Evolutionary conservation across 1,139 yeast genomes (phyloP).

Genomic region (Blastobotrys ciferrii): DNA sequence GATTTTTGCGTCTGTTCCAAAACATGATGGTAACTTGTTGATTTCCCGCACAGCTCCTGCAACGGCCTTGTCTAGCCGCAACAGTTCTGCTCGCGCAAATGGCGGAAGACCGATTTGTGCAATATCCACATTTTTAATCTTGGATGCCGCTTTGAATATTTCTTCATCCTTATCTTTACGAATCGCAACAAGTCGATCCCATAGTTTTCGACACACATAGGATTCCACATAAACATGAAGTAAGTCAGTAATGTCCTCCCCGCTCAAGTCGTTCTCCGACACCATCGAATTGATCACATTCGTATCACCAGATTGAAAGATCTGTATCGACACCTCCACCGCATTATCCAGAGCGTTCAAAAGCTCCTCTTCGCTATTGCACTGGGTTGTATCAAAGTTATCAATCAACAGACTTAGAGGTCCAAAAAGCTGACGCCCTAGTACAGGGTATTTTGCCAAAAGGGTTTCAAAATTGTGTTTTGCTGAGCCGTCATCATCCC

Average conservation of each 20-base stretch:
- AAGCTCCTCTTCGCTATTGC: constrained; percentile 37
- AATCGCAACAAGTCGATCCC: constrained; percentile 30
- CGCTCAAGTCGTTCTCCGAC: constrained; percentile 39
- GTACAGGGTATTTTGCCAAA: constrained; percentile 32
- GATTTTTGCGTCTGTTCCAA: constrained; percentile 55
- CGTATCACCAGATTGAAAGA: constrained; percentile 41
- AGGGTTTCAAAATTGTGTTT: constrained; percentile 26
- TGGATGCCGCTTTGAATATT: constrained; percentile 41
- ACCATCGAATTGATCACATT: constrained; percentile 34
- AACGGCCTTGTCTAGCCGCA: constrained; percentile 46
- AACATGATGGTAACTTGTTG: constrained; percentile 48
- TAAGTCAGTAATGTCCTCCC: constrained; percentile 52
- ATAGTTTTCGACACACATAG: constrained; percentile 53
- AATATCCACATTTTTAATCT: constrained; percentile 57
- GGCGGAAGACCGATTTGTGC: constrained; percentile 69
- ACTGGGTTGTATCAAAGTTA: constrained; percentile 36
- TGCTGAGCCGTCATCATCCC: constrained; percentile 15
- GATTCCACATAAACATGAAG: constrained; percentile 69
- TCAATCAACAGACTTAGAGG: constrained; percentile 38
- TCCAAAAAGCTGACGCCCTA: constrained; percentile 32
- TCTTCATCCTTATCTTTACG: constrained; percentile 38
- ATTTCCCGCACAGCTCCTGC: constrained; percentile 55
- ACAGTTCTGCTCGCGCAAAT: constrained; percentile 37
- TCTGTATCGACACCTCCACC: constrained; percentile 42
- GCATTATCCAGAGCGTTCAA: constrained; percentile 37